These are phyloP conservation scores for Rhynchospora pubera DNA, from an alignment of 176 grass and related monocot species.

Conservation along the genomic window DNA sequence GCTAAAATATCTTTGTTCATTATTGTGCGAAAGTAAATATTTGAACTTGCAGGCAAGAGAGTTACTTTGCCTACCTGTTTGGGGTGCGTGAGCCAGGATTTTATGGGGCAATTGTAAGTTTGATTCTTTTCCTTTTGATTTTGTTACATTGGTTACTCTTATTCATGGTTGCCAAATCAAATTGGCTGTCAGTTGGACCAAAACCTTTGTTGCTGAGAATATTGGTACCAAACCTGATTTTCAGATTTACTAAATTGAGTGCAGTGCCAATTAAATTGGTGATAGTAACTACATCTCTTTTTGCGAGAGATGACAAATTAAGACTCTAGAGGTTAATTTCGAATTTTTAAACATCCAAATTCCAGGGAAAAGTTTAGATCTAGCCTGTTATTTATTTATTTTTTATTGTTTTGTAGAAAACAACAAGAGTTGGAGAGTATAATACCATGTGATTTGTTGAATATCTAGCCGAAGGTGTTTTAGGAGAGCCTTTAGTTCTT, in stretches of 20 bases:
- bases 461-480: neutral
- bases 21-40: neutral
- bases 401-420: neutral
- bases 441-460: slow-evolving; percentile 1
- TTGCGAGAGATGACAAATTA: neutral
- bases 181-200: neutral
- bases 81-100: slow-evolving; percentile 80
- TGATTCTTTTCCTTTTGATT: neutral
- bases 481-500: neutral
- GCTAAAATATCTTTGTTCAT: neutral
- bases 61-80: slow-evolving; percentile 89
- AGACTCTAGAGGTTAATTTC: neutral
- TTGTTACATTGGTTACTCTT: neutral
- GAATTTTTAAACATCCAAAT: neutral
- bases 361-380: neutral
- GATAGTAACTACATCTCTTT: neutral
- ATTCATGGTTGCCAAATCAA: neutral
- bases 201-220: neutral
- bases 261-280: neutral
- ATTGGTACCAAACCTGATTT: neutral
- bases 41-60: slow-evolving; percentile 64
- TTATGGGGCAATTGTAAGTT: slow-evolving; percentile 61
- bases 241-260: neutral
- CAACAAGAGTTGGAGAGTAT: neutral
- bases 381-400: neutral